A percentile compares a stretch with the other conserved stretches of the same genome.
These are phyloP conservation scores for Pseudogymnoascus sp. DNA, from an alignment of 2,329 filamentous ascomycete species.

Conservation along the genomic window DNA sequence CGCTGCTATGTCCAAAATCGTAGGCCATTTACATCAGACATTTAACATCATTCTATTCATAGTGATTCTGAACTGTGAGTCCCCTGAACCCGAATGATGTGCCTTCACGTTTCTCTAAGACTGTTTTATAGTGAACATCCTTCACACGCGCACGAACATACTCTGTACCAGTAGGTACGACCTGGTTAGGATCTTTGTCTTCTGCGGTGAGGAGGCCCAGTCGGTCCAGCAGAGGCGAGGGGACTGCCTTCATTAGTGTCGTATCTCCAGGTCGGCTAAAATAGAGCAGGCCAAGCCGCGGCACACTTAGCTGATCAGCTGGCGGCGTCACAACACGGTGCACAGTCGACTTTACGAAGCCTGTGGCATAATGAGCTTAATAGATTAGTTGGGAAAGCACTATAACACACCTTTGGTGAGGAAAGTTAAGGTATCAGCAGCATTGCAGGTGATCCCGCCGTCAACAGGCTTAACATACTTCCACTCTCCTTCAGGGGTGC, in stretches of 20 bases:
- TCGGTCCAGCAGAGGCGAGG: constrained; percentile 30
- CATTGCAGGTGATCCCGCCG: constrained; percentile 45
- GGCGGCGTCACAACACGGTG: constrained; percentile 38
- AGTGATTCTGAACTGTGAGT: constrained; percentile 32
- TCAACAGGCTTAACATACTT: constrained; percentile 41
- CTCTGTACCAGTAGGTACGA: constrained; percentile 34
- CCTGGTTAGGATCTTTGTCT: constrained; percentile 30
- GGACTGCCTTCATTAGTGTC: constrained; percentile 28
- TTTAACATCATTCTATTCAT: constrained; percentile 14
- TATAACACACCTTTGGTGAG: constrained; percentile 31
- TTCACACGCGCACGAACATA: constrained; percentile 39
- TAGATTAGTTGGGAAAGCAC: not conserved
- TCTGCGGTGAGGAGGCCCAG: constrained; percentile 33
- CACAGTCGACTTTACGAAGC: constrained; percentile 38
- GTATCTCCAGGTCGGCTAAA: constrained; percentile 30
- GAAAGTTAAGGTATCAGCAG: constrained; percentile 42
- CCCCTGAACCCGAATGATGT: constrained; percentile 38
- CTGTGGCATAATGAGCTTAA: constrained; percentile 20
- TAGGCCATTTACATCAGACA: not conserved
- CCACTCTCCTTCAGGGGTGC: constrained; percentile 36
- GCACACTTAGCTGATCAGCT: constrained; percentile 35
- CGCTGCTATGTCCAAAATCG: no score
- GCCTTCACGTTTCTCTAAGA: constrained; percentile 36
- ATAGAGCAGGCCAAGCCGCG: constrained; percentile 40
- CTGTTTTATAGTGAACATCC: constrained; percentile 38